Evolutionary conservation across 169 alveolate species (phyloP), one percentile per base, ranked within the genome.

Genomic region (Eimeria necatrix): DNA sequence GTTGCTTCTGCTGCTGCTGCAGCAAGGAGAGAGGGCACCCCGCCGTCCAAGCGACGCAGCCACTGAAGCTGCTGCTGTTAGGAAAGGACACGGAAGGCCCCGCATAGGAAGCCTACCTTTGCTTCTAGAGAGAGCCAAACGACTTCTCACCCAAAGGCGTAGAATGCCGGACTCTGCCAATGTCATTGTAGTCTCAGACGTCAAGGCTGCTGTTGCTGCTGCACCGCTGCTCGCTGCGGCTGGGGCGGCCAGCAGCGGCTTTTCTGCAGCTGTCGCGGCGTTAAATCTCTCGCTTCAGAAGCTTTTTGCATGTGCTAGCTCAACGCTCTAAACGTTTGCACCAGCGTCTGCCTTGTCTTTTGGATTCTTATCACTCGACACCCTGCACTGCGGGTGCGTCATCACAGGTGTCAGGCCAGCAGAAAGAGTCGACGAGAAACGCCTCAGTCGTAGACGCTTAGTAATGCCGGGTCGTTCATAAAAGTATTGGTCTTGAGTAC

Each of bases 111-210:
- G 92, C 92, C 92, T 53, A 41, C 92, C 92, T 85, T 85, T 85
- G 92, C 92, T 85, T 85, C 76, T 59, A 60, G 26, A 85, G 92
- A 81, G 92, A 85, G 92, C 92, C 92, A 85, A 85, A 59, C 92
- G 92, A 85, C 92, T 85, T 85, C 92, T 85, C 92, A 85, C 92
- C 92, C 92, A 85, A 85, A 59, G 92, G 92, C 92, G 92, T 53
- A 85, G 92, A 85, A 85, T 85, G 92, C 92, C 92, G 80, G 92
- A 85, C 92, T 85, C 92, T 85, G 92, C 92, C 80, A 85, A 85
- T 85, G 26, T 85, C 92, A 78, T n/a, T 85, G 92, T 4, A 85
- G 80, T 60, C 76, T 85, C 92, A 85, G 92, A 85, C 92, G 92
- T 78, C 92, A 85, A 41, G 92, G 92, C 92, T 85, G 92, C 92